Base-by-base conservation (phyloP, 805 yeast species). In the Clavispora carvajalis region DNA sequence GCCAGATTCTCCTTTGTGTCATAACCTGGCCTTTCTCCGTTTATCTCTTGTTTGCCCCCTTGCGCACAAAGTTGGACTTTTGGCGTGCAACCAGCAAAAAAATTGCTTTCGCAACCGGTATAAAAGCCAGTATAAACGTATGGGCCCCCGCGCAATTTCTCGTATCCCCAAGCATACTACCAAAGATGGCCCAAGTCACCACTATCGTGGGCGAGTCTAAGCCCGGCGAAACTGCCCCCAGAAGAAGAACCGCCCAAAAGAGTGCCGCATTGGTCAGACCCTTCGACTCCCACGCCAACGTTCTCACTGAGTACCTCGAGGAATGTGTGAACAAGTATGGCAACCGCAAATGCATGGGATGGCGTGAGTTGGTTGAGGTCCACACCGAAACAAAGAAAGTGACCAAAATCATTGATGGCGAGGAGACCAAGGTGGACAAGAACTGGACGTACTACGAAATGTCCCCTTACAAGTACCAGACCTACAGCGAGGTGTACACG, bases 401-500 rank as follows among this genome's bases (percentile, higher is more conserved):
- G 44, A 79, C 77, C 46, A 90, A 88, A 69, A 58, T 76, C 38
- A 68, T 93, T 36, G 85, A 90, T 52, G 98, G 97, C 44, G 74
- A 83, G 58, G 77, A 77, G 41, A 67, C 63, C 22, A 70, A 77
- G 50, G 82, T 83, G 37, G 88, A 85, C 56, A 93, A 93, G 68
- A 81, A 81, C 39, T 93, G 99, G 99, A 65, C 74, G 40, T 91
- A 70, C 63, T 93, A 76, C 60, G 96, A 93, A 65, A 67, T 83
- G 56, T 74, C 87, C 7, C 76, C 77, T 34, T 93, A 89, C 68
- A 65, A 79, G 44, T 83, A 73, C 62, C 72, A 80, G 40, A 73
- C 82, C 6, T 89, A 70, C 60, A 67, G 67, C 23, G 77, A 88
- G 54, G 69, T 87, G 39, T 62, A 64, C 40, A 57, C 63, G 33